Evolutionary conservation across 495 filamentous ascomycete species (phyloP).

Genomic region (Ascodesmis nigricans): DNA sequence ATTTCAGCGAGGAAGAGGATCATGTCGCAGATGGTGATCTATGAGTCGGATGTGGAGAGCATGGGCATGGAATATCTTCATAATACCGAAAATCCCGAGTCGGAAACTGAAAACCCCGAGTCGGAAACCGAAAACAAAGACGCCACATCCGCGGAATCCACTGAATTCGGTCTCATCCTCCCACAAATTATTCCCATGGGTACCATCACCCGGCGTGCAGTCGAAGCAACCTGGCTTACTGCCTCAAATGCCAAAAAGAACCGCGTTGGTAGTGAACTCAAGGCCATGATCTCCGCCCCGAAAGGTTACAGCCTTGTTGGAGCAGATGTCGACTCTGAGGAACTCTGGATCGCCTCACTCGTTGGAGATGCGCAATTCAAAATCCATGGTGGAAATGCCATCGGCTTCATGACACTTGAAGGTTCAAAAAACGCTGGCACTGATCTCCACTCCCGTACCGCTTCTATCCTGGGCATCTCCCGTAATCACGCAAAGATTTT

Average conservation of each 20-base stretch:
- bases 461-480: conserved; percentile 73
- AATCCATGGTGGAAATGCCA: conserved; percentile 83
- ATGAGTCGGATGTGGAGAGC: conserved; percentile 36
- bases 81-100: not conserved
- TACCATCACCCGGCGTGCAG: conserved; percentile 84
- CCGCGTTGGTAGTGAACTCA: conserved; percentile 87
- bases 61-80: not conserved
- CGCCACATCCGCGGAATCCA: conserved; percentile 11
- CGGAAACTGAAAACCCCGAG: too few species aligned
- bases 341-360: conserved; percentile 93
- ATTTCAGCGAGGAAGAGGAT: conserved; percentile 87
- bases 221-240: conserved; percentile 96
- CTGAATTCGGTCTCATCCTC: conserved; percentile 54
- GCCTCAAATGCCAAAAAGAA: conserved; percentile 92
- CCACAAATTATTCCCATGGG: conserved; percentile 99
- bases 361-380: conserved; percentile 87
- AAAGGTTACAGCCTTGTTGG: conserved; percentile 84
- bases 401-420: conserved; percentile 98
- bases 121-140: not conserved
- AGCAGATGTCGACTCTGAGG: conserved; percentile 95
- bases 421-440: conserved; percentile 85
- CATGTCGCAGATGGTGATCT: conserved; percentile 79
- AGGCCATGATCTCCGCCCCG: conserved; percentile 87
- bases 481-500: conserved; percentile 93
- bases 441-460: conserved; percentile 86